Percentiles rank a stretch among this genome's conserved stretches.
phyloP scores from a whole-genome alignment of 495 filamentous ascomycete species.

The Tuber melanosporum region DNA sequence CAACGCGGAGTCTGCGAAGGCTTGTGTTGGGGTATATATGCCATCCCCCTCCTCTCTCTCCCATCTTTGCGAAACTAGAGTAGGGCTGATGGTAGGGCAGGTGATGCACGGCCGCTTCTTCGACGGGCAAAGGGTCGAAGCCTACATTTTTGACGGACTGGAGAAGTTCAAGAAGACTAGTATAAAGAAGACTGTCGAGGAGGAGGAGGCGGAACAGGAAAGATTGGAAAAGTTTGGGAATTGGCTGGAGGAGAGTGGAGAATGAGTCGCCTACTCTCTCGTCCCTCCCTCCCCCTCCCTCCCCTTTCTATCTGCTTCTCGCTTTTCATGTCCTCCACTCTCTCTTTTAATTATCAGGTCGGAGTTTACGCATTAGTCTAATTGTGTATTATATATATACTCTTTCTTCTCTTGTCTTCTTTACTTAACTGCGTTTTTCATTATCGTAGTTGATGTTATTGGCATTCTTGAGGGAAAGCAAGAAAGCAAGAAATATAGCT shows the following conservation, averaged over 20 bases:
- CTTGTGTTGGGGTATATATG: conserved; percentile 57
- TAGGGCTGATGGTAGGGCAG: conserved; percentile 38
- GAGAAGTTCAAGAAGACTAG: conserved; percentile 71
- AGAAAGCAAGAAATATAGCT: background rate
- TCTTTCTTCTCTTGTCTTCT: background rate
- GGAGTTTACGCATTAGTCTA: conserved; percentile 4
- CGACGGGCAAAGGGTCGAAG: conserved; percentile 63
- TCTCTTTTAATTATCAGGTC: background rate
- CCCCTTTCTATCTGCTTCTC: background rate
- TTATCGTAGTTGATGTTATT: background rate
- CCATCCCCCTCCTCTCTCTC: background rate
- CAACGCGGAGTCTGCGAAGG: conserved; percentile 60
- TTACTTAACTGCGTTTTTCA: background rate
- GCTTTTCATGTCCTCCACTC: background rate
- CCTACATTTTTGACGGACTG: conserved; percentile 65
- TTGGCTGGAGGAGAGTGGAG: conserved; percentile 35
- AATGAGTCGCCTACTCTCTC: conserved; percentile 5
- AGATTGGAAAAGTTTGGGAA: conserved; percentile 43
- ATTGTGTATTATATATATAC: conserved; percentile 1
- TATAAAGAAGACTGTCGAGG: conserved; percentile 46
- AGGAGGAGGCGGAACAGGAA: conserved; percentile 45
- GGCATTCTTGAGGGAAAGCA: background rate
- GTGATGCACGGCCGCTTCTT: conserved; percentile 78
- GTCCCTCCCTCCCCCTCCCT: background rate
- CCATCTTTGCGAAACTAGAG: background rate